Evolutionary conservation across 1,284 basidiomycete genomes (phyloP).

Genomic region (Cutaneotrichosporon daszewskae): DNA sequence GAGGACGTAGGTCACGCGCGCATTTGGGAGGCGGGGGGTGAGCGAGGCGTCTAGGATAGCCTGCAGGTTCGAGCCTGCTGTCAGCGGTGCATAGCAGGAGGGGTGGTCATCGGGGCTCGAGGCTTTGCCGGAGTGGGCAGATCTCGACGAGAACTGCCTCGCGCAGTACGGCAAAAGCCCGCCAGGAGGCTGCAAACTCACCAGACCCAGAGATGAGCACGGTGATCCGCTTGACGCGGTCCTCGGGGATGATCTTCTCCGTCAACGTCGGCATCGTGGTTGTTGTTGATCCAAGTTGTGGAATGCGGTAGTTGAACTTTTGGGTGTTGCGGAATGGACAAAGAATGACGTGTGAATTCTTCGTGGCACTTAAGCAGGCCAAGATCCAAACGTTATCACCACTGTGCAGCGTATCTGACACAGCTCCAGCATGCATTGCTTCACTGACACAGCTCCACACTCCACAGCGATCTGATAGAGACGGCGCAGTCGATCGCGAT

Average conservation of each 20-base stretch:
- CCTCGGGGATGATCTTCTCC: conserved; percentile 18
- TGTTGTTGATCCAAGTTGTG: neutral
- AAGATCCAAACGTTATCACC: too few relatives aligned
- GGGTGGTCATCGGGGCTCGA: too few relatives aligned
- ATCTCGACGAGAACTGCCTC: too few relatives aligned
- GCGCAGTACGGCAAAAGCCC: too few relatives aligned
- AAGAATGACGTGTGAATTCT: neutral
- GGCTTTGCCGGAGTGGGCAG: too few relatives aligned
- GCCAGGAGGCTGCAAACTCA: too few relatives aligned
- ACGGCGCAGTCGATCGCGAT: too few relatives aligned
- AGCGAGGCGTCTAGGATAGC: conserved; percentile 84
- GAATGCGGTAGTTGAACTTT: neutral
- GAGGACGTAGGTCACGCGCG: conserved; percentile 73
- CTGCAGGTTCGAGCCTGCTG: conserved; percentile 84
- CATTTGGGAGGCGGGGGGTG: conserved; percentile 55
- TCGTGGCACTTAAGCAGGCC: too few relatives aligned
- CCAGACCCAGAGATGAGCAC: conserved; percentile 80
- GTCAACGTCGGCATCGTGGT: conserved; percentile 23
- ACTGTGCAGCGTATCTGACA: too few relatives aligned
- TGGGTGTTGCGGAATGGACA: neutral
- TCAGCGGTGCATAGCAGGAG: neutral
- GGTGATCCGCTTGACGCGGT: conserved; percentile 49
- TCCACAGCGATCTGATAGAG: too few relatives aligned
- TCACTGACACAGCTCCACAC: too few relatives aligned
- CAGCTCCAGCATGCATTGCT: too few relatives aligned